Evolutionary conservation across 2,329 filamentous ascomycete genomes (phyloP).

Genomic region (Pestalotiopsis sp.): DNA sequence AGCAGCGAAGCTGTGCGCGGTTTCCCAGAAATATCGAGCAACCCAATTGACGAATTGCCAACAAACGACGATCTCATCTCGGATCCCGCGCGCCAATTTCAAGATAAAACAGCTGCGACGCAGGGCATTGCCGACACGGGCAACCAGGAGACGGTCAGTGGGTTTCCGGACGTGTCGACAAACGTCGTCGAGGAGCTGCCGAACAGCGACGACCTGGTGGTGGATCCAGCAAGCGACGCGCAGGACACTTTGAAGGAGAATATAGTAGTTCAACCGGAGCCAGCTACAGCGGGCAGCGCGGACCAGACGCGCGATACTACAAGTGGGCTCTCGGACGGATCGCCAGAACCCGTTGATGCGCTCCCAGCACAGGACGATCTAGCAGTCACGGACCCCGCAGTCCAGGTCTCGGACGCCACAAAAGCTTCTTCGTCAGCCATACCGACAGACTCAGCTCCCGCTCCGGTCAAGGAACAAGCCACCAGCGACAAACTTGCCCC

Average conservation of each 20-base stretch:
- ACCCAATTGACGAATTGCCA: conserved; percentile 1
- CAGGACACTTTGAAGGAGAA: not conserved
- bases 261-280: not conserved
- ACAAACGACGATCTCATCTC: conserved; percentile 1
- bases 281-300: not conserved
- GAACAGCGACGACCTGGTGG: conserved; percentile 3
- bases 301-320: not conserved
- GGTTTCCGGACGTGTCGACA: conserved; percentile 1
- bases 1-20: not conserved
- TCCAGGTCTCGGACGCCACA: conserved; percentile 19
- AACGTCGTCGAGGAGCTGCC: conserved; percentile 18
- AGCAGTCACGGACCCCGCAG: conserved; percentile 17
- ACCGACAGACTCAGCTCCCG: not conserved
- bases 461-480: not conserved
- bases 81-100: not conserved
- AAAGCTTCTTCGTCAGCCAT: conserved; percentile 7
- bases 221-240: not conserved
- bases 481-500: not conserved
- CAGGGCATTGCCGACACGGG: not conserved
- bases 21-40: not conserved
- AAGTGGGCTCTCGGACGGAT: not conserved
- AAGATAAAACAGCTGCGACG: not conserved
- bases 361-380: conserved; percentile 23
- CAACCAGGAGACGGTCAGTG: not conserved
- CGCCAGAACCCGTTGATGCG: conserved; percentile 15